phyloP scores from a whole-genome alignment of 2,329 filamentous ascomycete genomes.

The Metarhizium guizhouense region DNA sequence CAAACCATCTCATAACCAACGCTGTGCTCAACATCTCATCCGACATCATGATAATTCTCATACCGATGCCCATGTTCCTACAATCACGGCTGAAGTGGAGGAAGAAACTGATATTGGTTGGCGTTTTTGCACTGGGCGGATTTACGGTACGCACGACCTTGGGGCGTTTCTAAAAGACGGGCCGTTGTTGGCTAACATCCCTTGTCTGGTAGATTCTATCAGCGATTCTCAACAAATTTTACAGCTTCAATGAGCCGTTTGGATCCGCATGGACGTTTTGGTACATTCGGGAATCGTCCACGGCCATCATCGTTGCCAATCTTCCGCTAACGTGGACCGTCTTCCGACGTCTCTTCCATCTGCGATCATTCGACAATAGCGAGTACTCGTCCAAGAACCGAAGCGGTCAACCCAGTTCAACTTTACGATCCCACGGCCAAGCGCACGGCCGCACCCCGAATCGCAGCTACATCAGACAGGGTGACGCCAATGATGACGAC shows the following conservation, averaged over 20 bases:
- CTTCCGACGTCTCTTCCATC: slow-evolving; percentile 27
- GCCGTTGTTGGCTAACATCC: not conserved
- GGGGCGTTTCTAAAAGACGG: not conserved
- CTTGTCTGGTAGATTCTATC: slow-evolving; percentile 32
- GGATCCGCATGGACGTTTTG: slow-evolving; percentile 31
- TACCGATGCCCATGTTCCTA: slow-evolving; percentile 46
- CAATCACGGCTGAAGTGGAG: slow-evolving; percentile 38
- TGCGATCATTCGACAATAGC: slow-evolving; percentile 15
- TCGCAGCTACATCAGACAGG: slow-evolving; percentile 1
- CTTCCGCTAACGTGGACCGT: slow-evolving; percentile 34
- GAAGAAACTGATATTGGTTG: slow-evolving; percentile 43
- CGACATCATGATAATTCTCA: slow-evolving; percentile 48
- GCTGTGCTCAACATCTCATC: slow-evolving; percentile 51
- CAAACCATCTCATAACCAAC: slow-evolving; percentile 50
- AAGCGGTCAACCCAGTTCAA: not conserved
- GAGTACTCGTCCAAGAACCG: slow-evolving; percentile 10
- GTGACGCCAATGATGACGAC: slow-evolving; percentile 11
- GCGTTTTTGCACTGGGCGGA: slow-evolving; percentile 34
- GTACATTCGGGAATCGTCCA: slow-evolving; percentile 37
- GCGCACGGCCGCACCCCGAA: slow-evolving; percentile 4
- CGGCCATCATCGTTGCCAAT: slow-evolving; percentile 34
- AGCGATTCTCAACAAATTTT: slow-evolving; percentile 37
- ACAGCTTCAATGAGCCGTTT: slow-evolving; percentile 31
- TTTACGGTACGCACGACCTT: slow-evolving; percentile 31
- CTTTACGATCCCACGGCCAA: slow-evolving; percentile 13